These are phyloP conservation scores for Asterionellopsis glacialis DNA, from an alignment of 108 stramenopile genomes.

Conservation along the genomic window DNA sequence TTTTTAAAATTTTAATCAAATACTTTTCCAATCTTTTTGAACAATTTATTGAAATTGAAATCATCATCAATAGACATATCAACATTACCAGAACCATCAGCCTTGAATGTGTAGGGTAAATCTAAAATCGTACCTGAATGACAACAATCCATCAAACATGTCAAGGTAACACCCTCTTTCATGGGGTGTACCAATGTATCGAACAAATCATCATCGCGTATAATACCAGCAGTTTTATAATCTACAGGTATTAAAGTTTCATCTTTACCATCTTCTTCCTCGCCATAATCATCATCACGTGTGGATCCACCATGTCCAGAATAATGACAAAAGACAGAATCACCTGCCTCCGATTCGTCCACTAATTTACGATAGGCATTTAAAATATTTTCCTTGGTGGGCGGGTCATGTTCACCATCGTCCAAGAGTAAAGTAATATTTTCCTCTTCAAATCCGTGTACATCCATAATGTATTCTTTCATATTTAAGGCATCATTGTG, in stretches of 20 bases:
- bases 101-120: slow-evolving; percentile 67
- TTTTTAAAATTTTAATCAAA: background rate
- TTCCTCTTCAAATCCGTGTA: slow-evolving; percentile 74
- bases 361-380: slow-evolving; percentile 47
- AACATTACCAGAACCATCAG: slow-evolving; percentile 30
- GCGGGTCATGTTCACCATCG: slow-evolving; percentile 46
- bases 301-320: slow-evolving; percentile 71
- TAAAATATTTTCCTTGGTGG: slow-evolving; percentile 61
- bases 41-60: slow-evolving; percentile 23
- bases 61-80: slow-evolving; percentile 42
- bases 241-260: slow-evolving; percentile 87
- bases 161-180: slow-evolving; percentile 42
- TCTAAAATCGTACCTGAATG: slow-evolving; percentile 88
- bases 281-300: slow-evolving; percentile 49
- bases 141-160: slow-evolving; percentile 69
- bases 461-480: slow-evolving; percentile 79
- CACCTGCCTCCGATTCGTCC: slow-evolving; percentile 41
- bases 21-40: slow-evolving; percentile 2
- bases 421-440: slow-evolving; percentile 75
- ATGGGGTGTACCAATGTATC: slow-evolving; percentile 59
- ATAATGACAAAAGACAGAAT: slow-evolving; percentile 62
- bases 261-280: slow-evolving; percentile 69
- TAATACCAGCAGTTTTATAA: slow-evolving; percentile 56
- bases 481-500: slow-evolving; percentile 84
- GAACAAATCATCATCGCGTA: slow-evolving; percentile 79